Conservation (phyloP, 2,329 filamentous ascomycete species). For the Furcasterigmium sp. region DNA sequence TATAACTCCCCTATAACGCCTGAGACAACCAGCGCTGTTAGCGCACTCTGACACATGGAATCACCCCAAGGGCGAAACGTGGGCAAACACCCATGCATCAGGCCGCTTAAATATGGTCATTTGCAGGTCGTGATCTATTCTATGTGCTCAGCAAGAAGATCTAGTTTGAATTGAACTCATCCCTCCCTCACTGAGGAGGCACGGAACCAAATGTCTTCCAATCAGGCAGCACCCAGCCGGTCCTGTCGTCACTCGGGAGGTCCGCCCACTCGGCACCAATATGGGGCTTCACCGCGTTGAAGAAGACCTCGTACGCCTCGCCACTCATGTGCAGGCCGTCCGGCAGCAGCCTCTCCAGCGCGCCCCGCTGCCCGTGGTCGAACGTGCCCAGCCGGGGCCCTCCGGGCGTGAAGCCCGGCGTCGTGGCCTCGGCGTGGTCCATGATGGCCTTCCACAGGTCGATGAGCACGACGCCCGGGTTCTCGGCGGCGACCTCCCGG, state of each 20-base stretch:
- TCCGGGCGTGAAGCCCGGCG: constrained; percentile 49
- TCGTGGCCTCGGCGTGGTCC: constrained; percentile 57
- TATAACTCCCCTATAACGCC: no score
- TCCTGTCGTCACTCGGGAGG: constrained; percentile 26
- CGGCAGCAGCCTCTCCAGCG: constrained; percentile 45
- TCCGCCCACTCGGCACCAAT: constrained; percentile 38
- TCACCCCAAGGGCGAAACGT: no score
- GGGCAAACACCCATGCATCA: no score
- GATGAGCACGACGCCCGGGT: constrained; percentile 63
- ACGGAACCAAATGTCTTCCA: constrained; percentile 29
- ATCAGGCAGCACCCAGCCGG: constrained; percentile 40
- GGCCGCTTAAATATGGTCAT: no score
- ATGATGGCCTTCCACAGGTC: constrained; percentile 81
- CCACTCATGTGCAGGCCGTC: constrained; percentile 55
- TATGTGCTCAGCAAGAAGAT: no score
- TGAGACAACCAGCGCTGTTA: no score
- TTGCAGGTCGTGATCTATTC: no score
- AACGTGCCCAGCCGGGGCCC: constrained; percentile 44
- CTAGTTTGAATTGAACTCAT: no score
- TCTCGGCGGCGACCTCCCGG: constrained; percentile 62
- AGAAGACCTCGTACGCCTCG: constrained; percentile 48
- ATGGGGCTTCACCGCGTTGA: constrained; percentile 39
- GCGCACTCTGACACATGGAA: no score
- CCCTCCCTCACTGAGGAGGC: no score
- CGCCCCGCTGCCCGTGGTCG: constrained; percentile 43